Evolutionary conservation across 176 grass and related monocot species (phyloP), one percentile per base, ranked within the genome.

Genomic region (Saccharum spontaneum): DNA sequence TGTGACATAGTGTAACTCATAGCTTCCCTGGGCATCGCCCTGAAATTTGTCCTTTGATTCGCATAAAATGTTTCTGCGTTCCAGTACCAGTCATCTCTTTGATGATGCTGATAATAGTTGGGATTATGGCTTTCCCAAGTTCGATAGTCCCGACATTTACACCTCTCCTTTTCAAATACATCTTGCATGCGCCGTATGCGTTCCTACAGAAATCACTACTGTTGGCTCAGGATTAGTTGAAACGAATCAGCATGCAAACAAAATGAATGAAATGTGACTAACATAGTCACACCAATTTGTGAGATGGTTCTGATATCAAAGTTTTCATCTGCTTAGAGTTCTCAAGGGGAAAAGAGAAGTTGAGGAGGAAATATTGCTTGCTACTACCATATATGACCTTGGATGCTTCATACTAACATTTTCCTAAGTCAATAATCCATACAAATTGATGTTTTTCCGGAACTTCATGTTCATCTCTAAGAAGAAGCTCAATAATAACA

Each of bases 161-260:
- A 83, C 81, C 94, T 91, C 81, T 96, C 94, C 83, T 83, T 93
- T 69, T 86, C 86, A 62, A 96, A 96, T 67, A 88, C 87, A 67
- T 84, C 82, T 80, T 96, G 94, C 94, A 93, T 90, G 48, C 55
- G 83, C 49, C 81, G 83, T 87, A 96, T 96, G 71, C 78, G 82
- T 89, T 93, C 94, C 94, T 96, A 91, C 71, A 77, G 65, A 67
- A 84, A 65, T 17, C 54, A 77, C 66, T 77, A 84, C 5, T 70
- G 30, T 83, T 81, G 59, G 68, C 17, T 87, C 68, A 85, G 26
- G 66, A 82, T 44, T 68, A 78, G 37, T 43, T 82, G 41, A 70
- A 90, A 95, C 83, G 90, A 77, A 67, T 22, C 18, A 77, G 45
- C 7, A 61, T 4, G 30, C 26, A 75, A 49, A 80, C 37, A 71